Conservation (phyloP, 169 alveolate species). For the Babesia bigemina region DNA sequence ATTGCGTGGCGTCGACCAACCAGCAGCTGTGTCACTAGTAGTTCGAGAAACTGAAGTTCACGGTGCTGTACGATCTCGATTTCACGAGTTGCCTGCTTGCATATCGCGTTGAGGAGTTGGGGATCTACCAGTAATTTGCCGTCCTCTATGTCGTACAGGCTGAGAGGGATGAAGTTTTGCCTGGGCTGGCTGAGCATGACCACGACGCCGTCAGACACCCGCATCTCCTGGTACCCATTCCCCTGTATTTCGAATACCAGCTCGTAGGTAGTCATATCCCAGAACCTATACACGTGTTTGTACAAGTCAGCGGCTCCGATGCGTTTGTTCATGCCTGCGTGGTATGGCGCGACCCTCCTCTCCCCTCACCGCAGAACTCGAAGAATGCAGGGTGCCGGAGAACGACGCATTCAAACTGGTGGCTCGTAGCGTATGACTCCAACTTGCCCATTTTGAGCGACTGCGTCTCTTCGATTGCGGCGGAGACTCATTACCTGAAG, state of each 20-base stretch:
- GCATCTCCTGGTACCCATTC: constrained; percentile 46
- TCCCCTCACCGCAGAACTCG: constrained; percentile 75
- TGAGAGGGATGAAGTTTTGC: constrained; percentile 67
- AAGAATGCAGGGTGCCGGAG: constrained; percentile 78
- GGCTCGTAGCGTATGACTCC: constrained; percentile 40
- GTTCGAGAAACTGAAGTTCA: constrained; percentile 74
- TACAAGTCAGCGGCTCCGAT: constrained; percentile 78
- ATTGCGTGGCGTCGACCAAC: constrained; percentile 20
- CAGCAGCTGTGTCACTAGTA: constrained; percentile 74
- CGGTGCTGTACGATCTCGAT: constrained; percentile 69
- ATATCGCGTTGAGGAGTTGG: not conserved
- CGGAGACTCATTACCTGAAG: constrained; percentile 49
- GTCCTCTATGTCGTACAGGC: constrained; percentile 74
- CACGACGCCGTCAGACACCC: constrained; percentile 79
- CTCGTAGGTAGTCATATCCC: constrained; percentile 64
- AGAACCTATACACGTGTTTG: constrained; percentile 72
- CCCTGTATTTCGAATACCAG: constrained; percentile 56
- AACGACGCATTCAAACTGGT: constrained; percentile 68
- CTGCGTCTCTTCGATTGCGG: not conserved
- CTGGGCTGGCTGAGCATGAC: constrained; percentile 79
- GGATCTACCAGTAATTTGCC: constrained; percentile 69
- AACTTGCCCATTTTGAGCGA: constrained; percentile 37
- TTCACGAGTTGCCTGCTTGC: constrained; percentile 52
- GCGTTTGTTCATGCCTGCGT: constrained; percentile 71
- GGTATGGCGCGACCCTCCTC: not conserved